phyloP scores from a whole-genome alignment of 345 rosid species.

The Angophora floribunda region DNA sequence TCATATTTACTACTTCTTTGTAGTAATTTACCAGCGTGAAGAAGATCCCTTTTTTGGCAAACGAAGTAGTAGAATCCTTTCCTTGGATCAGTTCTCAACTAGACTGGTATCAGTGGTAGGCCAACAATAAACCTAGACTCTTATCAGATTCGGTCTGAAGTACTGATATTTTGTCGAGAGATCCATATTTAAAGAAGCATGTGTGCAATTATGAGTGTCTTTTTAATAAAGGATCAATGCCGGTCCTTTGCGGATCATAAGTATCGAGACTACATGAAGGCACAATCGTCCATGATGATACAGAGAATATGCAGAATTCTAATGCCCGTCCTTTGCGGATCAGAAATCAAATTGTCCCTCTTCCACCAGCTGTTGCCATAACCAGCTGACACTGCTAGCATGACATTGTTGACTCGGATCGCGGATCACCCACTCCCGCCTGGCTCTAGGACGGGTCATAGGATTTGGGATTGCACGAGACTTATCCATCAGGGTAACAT shows the following conservation, averaged over 20 bases:
- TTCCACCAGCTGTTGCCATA: background rate
- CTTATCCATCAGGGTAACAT: background rate
- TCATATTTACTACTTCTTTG: background rate
- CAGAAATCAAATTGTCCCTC: background rate
- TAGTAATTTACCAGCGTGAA: background rate
- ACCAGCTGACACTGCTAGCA: background rate
- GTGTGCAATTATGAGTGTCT: background rate
- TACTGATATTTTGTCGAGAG: background rate
- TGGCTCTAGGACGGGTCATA: background rate
- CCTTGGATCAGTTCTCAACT: background rate
- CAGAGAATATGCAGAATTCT: background rate
- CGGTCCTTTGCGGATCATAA: background rate
- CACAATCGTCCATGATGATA: background rate
- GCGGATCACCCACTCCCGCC: background rate
- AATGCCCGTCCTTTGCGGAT: background rate
- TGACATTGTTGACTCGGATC: background rate
- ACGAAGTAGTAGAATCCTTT: background rate
- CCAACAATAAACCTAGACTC: background rate
- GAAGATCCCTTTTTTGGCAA: background rate
- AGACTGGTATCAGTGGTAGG: background rate
- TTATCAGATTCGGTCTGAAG: background rate
- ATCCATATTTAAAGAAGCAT: background rate
- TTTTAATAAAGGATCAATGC: background rate
- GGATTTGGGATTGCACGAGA: background rate
- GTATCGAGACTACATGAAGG: background rate